Evolutionary conservation across 1,139 yeast genomes (phyloP).

Genomic region (Geotrichum macrosporum): DNA sequence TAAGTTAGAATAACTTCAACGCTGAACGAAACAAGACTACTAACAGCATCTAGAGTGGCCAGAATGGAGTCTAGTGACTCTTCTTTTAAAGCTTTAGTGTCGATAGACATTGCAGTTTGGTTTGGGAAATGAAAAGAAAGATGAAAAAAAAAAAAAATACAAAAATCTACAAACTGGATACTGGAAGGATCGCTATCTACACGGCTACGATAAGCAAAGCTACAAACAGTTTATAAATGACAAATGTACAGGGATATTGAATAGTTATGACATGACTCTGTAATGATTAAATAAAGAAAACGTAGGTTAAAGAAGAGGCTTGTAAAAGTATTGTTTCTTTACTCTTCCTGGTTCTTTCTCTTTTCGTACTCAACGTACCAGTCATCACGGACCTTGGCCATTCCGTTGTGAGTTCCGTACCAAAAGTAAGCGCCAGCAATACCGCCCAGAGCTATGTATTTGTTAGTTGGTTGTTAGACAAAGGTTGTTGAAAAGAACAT

Average conservation of each 20-base stretch:
- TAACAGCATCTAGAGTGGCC: conserved; percentile 34
- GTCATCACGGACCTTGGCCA: conserved; percentile 72
- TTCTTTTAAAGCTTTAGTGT: conserved; percentile 29
- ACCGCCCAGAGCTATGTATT: conserved; percentile 43
- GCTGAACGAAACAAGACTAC: conserved; percentile 12
- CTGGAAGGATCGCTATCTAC: too few species aligned
- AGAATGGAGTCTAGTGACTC: conserved; percentile 33
- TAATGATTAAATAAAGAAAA: background rate
- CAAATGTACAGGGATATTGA: background rate
- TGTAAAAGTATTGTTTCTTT: conserved; percentile 18
- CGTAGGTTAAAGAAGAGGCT: background rate
- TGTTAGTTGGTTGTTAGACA: conserved; percentile 2
- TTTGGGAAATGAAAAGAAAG: background rate
- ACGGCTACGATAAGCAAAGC: background rate
- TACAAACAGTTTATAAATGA: background rate
- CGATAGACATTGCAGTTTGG: conserved; percentile 22
- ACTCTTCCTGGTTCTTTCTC: conserved; percentile 61
- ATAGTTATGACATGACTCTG: conserved; percentile 2
- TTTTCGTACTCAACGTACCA: conserved; percentile 77
- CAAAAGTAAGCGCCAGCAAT: conserved; percentile 61
- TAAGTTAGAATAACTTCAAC: background rate
- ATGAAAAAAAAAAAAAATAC: background rate
- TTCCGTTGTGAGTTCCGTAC: conserved; percentile 69
- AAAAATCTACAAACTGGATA: background rate
- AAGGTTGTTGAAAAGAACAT: background rate